Conservation (phyloP, 2,329 filamentous ascomycete genomes). For the Chrysoporthe puriensis region DNA sequence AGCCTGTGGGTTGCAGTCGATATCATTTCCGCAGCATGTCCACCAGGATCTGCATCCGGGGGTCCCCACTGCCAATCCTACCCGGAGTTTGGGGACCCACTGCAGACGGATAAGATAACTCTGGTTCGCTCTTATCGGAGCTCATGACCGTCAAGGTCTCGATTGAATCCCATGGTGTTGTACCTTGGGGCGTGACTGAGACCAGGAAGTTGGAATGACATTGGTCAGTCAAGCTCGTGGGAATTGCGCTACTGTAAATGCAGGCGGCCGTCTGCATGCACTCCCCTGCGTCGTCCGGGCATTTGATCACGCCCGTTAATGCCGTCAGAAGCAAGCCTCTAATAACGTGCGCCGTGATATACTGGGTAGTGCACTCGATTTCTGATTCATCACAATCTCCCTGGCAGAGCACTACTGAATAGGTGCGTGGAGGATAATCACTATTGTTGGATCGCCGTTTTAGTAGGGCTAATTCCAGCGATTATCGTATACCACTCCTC, state of each 20-base stretch:
- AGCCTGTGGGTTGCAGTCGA: conserved; percentile 2
- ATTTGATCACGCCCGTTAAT: conserved; percentile 2
- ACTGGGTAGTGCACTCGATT: no score
- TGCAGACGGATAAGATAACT: neutral
- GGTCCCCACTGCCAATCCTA: neutral
- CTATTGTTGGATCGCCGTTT: neutral
- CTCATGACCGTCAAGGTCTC: neutral
- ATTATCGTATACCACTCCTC: neutral
- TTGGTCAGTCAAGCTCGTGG: neutral
- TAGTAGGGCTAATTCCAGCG: neutral
- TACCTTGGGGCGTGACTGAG: neutral
- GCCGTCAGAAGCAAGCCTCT: conserved; percentile 13
- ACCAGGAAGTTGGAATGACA: no score
- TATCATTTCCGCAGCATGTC: conserved; percentile 1
- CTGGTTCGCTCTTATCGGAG: neutral
- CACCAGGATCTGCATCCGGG: conserved; percentile 17
- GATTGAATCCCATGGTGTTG: neutral
- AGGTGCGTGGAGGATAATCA: neutral
- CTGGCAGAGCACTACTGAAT: neutral
- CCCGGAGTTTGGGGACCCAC: neutral
- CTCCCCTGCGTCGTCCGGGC: conserved; percentile 1
- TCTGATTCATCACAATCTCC: neutral
- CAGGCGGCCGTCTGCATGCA: neutral
- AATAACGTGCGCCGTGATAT: neutral
- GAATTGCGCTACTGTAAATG: neutral